A percentile compares a stretch with the other conserved stretches of the same genome.
Conservation (phyloP, 352 stramenopile genomes). For the Phytopythium delawarense region DNA sequence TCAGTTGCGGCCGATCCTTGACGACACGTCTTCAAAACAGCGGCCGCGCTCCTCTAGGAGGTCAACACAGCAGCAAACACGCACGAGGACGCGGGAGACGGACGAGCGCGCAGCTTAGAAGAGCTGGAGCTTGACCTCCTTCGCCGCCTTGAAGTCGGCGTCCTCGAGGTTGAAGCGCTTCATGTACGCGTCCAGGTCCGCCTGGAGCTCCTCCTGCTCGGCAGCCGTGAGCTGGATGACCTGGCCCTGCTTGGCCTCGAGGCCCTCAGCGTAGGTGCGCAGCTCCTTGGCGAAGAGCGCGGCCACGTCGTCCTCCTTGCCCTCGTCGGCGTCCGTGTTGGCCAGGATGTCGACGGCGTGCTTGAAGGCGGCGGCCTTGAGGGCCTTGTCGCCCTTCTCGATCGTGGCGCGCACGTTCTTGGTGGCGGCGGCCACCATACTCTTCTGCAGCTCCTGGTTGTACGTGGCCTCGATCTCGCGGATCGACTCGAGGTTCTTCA, state of each 20-base stretch:
- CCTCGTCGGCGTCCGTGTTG: conserved; percentile 59
- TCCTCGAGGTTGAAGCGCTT: conserved; percentile 81
- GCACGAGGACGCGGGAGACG: not conserved
- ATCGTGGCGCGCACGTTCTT: conserved; percentile 69
- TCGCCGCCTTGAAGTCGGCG: conserved; percentile 75
- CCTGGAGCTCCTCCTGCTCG: conserved; percentile 82
- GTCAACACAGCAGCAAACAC: not conserved
- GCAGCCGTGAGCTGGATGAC: conserved; percentile 67
- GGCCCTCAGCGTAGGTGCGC: conserved; percentile 60
- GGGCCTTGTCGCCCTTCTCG: conserved; percentile 78
- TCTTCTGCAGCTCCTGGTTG: conserved; percentile 82
- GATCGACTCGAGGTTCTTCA: conserved; percentile 87
- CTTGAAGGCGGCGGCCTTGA: conserved; percentile 85
- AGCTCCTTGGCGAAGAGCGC: conserved; percentile 83
- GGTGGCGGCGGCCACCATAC: conserved; percentile 70
- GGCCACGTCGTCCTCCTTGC: conserved; percentile 82
- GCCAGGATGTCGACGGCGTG: conserved; percentile 79
- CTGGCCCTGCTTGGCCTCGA: conserved; percentile 79
- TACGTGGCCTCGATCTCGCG: conserved; percentile 76
- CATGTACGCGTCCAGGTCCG: conserved; percentile 83
- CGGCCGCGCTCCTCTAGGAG: not conserved
- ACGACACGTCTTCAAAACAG: not conserved
- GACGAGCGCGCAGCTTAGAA: conserved; percentile 50
- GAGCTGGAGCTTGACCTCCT: conserved; percentile 83
- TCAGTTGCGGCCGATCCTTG: not conserved